Evolutionary conservation across 345 rosid genomes (phyloP).

Genomic region (Pugionium cornutum): DNA sequence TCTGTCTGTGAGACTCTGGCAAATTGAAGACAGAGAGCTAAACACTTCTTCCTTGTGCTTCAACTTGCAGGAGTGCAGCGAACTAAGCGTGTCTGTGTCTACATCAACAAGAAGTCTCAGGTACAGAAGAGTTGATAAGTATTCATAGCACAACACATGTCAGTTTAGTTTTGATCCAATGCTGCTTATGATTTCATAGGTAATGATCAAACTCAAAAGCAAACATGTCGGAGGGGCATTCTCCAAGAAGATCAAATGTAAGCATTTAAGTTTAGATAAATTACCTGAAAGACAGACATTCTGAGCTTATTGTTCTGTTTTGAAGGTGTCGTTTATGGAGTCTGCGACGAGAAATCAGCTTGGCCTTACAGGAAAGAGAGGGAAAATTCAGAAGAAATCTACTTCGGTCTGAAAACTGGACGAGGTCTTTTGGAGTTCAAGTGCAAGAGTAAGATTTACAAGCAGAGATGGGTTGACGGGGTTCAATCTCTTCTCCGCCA

Average conservation of each 20-base stretch:
- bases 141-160: conserved; percentile 17
- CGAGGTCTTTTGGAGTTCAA: conserved; percentile 93
- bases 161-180: conserved; percentile 10
- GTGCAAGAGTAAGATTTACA: conserved; percentile 75
- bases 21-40: conserved; percentile 6
- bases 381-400: conserved; percentile 69
- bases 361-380: conserved; percentile 90
- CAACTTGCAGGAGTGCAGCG: conserved; percentile 38
- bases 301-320: conserved; percentile 21
- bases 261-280: conserved; percentile 14
- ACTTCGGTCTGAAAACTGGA: conserved; percentile 86
- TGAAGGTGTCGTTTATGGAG: conserved; percentile 75
- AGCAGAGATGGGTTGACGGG: conserved; percentile 89
- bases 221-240: conserved; percentile 46
- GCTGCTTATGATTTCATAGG: conserved; percentile 35
- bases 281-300: conserved; percentile 18
- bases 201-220: conserved; percentile 46
- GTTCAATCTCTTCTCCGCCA: conserved; percentile 72
- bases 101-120: conserved; percentile 44
- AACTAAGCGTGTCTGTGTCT: conserved; percentile 37
- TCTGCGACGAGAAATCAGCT: conserved; percentile 75
- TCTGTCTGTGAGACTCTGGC: background rate
- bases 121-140: conserved; percentile 31
- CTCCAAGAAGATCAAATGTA: conserved; percentile 45
- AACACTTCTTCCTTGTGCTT: conserved; percentile 20